A percentile compares a stretch with the other conserved stretches of the same genome.
phyloP scores from a whole-genome alignment of 306 rosid species.

The Chamaecrista fasciculata region DNA sequence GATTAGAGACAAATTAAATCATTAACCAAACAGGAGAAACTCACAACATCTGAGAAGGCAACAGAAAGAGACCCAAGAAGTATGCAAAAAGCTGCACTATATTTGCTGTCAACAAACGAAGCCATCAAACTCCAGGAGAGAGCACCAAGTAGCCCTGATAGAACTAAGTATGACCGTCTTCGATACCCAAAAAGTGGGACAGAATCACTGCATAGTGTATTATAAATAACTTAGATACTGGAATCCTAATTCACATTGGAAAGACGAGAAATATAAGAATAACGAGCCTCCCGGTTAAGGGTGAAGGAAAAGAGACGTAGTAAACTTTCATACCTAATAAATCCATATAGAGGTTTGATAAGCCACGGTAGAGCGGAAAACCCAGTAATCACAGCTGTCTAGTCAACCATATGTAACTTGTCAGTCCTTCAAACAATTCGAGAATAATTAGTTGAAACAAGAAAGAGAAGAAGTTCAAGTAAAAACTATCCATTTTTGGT shows the following conservation, averaged over 20 bases:
- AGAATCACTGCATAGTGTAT: slow-evolving; percentile 81
- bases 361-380: slow-evolving; percentile 90
- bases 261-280: not conserved
- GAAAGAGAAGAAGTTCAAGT: not conserved
- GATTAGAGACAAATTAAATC: not conserved
- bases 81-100: slow-evolving; percentile 79
- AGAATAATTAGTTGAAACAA: slow-evolving; percentile 4
- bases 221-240: slow-evolving; percentile 6
- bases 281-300: slow-evolving; percentile 1
- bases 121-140: slow-evolving; percentile 95
- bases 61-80: slow-evolving; percentile 96
- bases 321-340: slow-evolving; percentile 65
- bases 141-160: slow-evolving; percentile 98
- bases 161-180: slow-evolving; percentile 88
- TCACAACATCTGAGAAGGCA: slow-evolving; percentile 99
- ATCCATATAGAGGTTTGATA: slow-evolving; percentile 87
- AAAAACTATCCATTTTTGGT: not conserved
- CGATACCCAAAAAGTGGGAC: slow-evolving; percentile 97
- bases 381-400: slow-evolving; percentile 96
- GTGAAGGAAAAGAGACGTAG: slow-evolving; percentile 13
- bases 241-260: not conserved
- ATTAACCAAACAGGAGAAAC: slow-evolving; percentile 32
- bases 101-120: slow-evolving; percentile 74
- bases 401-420: slow-evolving; percentile 45
- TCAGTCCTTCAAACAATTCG: slow-evolving; percentile 33